A percentile compares a stretch with the other conserved stretches of the same genome.
Conservation (phyloP, 2,329 filamentous ascomycete genomes). For the Zasmidium cellare region DNA sequence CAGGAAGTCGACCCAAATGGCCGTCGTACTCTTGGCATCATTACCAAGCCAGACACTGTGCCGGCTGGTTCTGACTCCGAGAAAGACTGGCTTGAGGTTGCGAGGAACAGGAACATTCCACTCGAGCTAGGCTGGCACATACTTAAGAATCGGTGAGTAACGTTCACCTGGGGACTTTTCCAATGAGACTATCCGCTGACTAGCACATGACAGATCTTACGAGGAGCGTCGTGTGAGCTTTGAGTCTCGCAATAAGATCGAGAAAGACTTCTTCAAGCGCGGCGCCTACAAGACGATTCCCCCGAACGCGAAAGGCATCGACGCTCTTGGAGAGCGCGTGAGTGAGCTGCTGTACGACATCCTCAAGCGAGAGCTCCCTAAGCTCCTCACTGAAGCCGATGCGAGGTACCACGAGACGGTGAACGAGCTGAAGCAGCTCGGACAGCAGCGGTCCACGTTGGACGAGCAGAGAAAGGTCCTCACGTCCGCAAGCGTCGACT, state of each 20-base stretch:
- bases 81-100: constrained; percentile 40
- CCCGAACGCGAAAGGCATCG: constrained; percentile 46
- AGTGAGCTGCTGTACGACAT: constrained; percentile 50
- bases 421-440: constrained; percentile 47
- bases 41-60: constrained; percentile 58
- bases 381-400: constrained; percentile 34
- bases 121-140: constrained; percentile 56
- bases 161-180: too few species aligned
- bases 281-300: constrained; percentile 33
- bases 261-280: constrained; percentile 38
- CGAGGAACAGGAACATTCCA: constrained; percentile 41
- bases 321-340: constrained; percentile 49
- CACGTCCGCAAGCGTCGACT: constrained; percentile 46
- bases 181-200: too few species aligned
- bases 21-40: constrained; percentile 55
- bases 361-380: constrained; percentile 38
- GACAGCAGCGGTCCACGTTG: constrained; percentile 47
- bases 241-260: constrained; percentile 42
- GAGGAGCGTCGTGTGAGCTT: constrained; percentile 38
- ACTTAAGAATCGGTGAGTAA: constrained; percentile 51
- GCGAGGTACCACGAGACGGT: constrained; percentile 29
- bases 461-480: constrained; percentile 53
- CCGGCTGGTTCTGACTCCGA: constrained; percentile 42
- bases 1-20: constrained; percentile 47
- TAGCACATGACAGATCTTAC: constrained; percentile 17